phyloP scores from a whole-genome alignment of 1,284 basidiomycete genomes.

The Stygiomarasmius scandens region DNA sequence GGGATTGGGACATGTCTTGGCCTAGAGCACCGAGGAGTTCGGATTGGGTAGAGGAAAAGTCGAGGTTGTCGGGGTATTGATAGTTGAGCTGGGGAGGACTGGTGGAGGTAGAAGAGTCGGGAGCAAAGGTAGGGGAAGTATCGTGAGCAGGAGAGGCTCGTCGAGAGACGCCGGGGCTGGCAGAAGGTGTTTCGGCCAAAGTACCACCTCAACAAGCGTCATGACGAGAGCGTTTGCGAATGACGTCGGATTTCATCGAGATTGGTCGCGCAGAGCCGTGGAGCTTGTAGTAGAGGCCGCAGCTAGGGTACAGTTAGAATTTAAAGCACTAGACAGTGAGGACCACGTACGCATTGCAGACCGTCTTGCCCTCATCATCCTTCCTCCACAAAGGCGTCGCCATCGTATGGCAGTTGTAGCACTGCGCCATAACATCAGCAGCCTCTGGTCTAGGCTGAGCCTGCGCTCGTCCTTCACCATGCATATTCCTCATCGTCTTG shows the following conservation, averaged over 20 bases:
- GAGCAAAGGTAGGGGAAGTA: constrained; percentile 62
- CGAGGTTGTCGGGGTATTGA: constrained; percentile 38
- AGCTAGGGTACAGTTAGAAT: constrained; percentile 29
- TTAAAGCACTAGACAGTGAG: constrained; percentile 28
- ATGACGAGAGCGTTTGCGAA: constrained; percentile 79
- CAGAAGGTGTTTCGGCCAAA: constrained; percentile 63
- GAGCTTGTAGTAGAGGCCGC: constrained; percentile 66
- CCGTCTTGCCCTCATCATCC: constrained; percentile 89
- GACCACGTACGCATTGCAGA: constrained; percentile 81
- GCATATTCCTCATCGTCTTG: constrained; percentile 78
- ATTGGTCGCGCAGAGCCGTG: constrained; percentile 81
- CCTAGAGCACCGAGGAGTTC: constrained; percentile 67
- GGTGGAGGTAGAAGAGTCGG: constrained; percentile 56
- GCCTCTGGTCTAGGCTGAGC: constrained; percentile 59
- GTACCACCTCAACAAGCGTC: constrained; percentile 54
- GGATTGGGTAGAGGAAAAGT: constrained; percentile 41
- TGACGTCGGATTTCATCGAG: constrained; percentile 85
- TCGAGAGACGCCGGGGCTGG: constrained; percentile 69
- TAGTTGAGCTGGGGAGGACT: constrained; percentile 40
- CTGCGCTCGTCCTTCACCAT: constrained; percentile 68
- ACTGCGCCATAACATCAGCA: constrained; percentile 70
- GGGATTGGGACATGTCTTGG: neutral
- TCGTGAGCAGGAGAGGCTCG: constrained; percentile 67
- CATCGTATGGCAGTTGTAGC: constrained; percentile 88
- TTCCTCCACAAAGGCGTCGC: constrained; percentile 91